A percentile compares a stretch with the other conserved stretches of the same genome.
phyloP scores from a whole-genome alignment of 139 green algal genomes.

The Micromonas commoda region DNA sequence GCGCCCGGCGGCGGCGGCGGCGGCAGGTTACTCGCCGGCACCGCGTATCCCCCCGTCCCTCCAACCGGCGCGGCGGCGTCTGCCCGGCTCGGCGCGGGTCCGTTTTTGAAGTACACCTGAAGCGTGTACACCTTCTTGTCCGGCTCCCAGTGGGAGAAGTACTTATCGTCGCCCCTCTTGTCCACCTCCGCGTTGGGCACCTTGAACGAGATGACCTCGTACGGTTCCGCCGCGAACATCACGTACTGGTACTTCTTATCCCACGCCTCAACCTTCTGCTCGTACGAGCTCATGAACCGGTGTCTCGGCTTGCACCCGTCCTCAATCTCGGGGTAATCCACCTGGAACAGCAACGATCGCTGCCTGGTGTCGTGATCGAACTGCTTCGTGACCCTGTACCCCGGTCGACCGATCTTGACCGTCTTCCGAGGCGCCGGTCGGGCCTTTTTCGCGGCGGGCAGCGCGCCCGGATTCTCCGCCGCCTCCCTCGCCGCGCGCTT shows the following conservation, averaged over 20 bases:
- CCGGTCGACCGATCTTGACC: slow-evolving; percentile 93
- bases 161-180: slow-evolving; percentile 53
- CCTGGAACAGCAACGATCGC: slow-evolving; percentile 90
- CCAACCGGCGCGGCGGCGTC: neutral
- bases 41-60: neutral
- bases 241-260: slow-evolving; percentile 94
- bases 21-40: neutral
- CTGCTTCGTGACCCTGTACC: slow-evolving; percentile 98
- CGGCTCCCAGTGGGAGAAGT: slow-evolving; percentile 85
- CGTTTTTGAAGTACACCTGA: slow-evolving; percentile 27
- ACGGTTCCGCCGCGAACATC: slow-evolving; percentile 93
- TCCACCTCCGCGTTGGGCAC: slow-evolving; percentile 82
- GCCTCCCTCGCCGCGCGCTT: slow-evolving; percentile 93
- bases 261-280: slow-evolving; percentile 82
- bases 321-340: slow-evolving; percentile 97
- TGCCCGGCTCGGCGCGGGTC: too few relatives aligned
- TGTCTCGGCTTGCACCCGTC: slow-evolving; percentile 78
- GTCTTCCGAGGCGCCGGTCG: slow-evolving; percentile 34
- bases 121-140: slow-evolving; percentile 44
- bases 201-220: slow-evolving; percentile 96
- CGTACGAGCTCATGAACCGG: slow-evolving; percentile 94
- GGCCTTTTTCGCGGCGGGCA: slow-evolving; percentile 50
- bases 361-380: slow-evolving; percentile 68
- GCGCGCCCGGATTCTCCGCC: neutral
- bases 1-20: neutral